Percentiles rank a stretch among this genome's conserved stretches.
Evolutionary conservation across 345 rosid genomes (phyloP).

Genomic region (Cardamine chenopodiifolia): DNA sequence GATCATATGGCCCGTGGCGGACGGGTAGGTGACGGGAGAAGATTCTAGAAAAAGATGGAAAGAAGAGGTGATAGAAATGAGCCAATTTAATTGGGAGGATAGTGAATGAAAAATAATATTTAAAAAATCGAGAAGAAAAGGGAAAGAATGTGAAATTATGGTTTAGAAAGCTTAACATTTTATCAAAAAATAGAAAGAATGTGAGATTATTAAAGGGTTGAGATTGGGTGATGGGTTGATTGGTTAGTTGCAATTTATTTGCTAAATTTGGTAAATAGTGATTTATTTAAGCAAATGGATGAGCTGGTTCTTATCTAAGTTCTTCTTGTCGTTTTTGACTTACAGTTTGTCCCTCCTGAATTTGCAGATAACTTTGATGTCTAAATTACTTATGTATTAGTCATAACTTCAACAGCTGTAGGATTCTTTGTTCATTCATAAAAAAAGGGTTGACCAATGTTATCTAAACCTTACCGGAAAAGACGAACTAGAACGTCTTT

Average conservation of each 20-base stretch:
- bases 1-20: constrained; percentile 30
- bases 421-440: background rate
- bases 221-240: constrained; percentile 29
- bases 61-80: constrained; percentile 4
- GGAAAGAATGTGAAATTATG: constrained; percentile 9
- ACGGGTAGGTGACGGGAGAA: constrained; percentile 19
- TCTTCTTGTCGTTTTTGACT: constrained; percentile 32
- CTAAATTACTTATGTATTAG: too few species aligned
- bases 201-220: constrained; percentile 33
- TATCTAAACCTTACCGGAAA: background rate
- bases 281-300: constrained; percentile 31
- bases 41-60: background rate
- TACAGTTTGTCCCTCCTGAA: background rate
- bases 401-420: too few species aligned
- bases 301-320: constrained; percentile 36
- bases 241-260: constrained; percentile 30
- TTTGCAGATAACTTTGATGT: background rate
- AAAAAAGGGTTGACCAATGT: background rate
- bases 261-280: constrained; percentile 34
- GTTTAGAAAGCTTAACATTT: background rate
- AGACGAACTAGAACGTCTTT: background rate
- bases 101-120: constrained; percentile 22
- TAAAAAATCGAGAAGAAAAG: constrained; percentile 14
- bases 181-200: background rate
- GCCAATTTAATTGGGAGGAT: constrained; percentile 3